Evolutionary conservation across 1,284 basidiomycete species (phyloP), one percentile per base, ranked within the genome.

Genomic region (Cerioporus squamosus): DNA sequence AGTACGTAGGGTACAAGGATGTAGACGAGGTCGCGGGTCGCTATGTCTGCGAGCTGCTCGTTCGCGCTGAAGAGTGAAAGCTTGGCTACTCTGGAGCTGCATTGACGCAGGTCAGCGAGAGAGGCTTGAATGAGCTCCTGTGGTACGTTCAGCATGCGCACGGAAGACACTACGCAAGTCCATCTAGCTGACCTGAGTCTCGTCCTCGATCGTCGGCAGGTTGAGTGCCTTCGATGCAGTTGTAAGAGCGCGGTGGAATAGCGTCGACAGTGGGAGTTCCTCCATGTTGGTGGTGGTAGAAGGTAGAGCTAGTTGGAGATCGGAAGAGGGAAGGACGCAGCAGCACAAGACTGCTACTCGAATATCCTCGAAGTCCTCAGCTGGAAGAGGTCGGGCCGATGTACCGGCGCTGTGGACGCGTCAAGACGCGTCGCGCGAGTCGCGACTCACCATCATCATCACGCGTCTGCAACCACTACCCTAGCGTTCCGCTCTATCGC

Each of bases 61-160:
- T 97, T 97, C 8, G 88, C 79, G 55, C 93, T 95, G 74, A 97
- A 95, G 20, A 97, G 77, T 0, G 86, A 85, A 23, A 97, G 79
- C 47, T 77, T 77, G 23, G 77, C 64, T 50, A 91, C 78, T 10
- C 82, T 80, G 26, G 77, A 73, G 52, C 78, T 73, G 31, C 90
- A 70, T 36, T 74, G 73, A 24, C 74, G 73, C 22, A 91, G 75
- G 73, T 90, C 85, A 9, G 71, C 69, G 43, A 87, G 68, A 23
- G 83, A 77, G 46, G 81, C 79, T 51, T 77, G 76, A 39, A 91
- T 72, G 58, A 91, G 70, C 63, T 85, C 79, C 90, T 93, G 60
- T 36, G 33, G 33, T 17, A 55, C 38, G 45, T 44, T 51, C 43
- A 60, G 51, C 45, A 43, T 53, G 40, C 31, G 17, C 40, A 12